phyloP scores from a whole-genome alignment of 139 green algal genomes.

The Desmodesmus armatus region DNA sequence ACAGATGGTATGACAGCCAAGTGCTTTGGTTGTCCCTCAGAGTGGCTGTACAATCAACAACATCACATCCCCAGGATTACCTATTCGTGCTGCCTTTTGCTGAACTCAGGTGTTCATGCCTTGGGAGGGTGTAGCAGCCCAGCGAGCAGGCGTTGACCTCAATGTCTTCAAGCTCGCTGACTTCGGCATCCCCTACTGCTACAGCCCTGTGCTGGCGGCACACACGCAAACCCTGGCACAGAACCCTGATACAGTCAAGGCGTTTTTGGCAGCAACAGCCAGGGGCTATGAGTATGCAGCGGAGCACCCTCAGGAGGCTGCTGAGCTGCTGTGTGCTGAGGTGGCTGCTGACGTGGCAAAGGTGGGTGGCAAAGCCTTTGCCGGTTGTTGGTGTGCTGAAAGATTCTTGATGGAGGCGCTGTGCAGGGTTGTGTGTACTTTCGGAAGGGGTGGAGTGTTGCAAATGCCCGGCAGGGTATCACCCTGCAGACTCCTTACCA shows the following conservation, averaged over 20 bases:
- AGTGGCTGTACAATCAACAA: too few relatives aligned
- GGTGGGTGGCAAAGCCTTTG: neutral
- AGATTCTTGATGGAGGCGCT: too few relatives aligned
- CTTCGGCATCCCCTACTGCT: conserved; percentile 80
- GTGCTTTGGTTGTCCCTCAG: too few relatives aligned
- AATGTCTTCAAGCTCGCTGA: conserved; percentile 78
- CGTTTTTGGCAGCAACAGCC: conserved; percentile 73
- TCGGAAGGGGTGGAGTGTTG: too few relatives aligned
- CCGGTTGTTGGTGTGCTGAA: too few relatives aligned
- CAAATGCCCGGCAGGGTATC: too few relatives aligned
- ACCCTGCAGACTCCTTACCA: too few relatives aligned
- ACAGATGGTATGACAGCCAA: too few relatives aligned
- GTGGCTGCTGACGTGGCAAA: conserved; percentile 46
- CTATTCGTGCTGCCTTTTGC: neutral
- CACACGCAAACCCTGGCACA: conserved; percentile 64
- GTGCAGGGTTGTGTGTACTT: too few relatives aligned
- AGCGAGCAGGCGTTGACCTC: conserved; percentile 60
- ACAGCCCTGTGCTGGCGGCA: conserved; percentile 75
- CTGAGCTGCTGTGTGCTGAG: conserved; percentile 37
- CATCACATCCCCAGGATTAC: too few relatives aligned
- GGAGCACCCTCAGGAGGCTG: conserved; percentile 65
- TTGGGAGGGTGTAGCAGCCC: conserved; percentile 88
- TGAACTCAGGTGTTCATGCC: conserved; percentile 81
- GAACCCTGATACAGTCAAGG: conserved; percentile 48
- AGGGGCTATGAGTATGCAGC: conserved; percentile 74